Evolutionary conservation across 306 rosid species (phyloP).

Genomic region (Ochetophila trinervis): DNA sequence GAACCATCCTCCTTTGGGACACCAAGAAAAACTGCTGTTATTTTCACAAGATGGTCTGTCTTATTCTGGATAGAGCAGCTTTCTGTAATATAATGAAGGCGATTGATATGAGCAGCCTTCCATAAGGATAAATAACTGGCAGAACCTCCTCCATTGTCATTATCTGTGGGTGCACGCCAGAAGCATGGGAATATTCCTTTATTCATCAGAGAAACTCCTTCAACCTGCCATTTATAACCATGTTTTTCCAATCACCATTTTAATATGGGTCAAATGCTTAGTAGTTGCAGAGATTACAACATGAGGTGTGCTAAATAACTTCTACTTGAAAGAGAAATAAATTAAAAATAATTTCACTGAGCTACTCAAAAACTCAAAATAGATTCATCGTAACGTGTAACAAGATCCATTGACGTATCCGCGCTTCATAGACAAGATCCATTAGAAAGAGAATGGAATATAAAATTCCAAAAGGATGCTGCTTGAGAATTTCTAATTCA

Average conservation of each 20-base stretch:
- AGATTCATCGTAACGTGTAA: no score
- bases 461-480: not conserved
- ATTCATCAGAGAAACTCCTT: conserved; percentile 59
- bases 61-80: conserved; percentile 46
- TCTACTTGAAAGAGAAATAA: no score
- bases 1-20: conserved; percentile 39
- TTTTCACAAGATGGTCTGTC: conserved; percentile 38
- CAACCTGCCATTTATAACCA: conserved; percentile 46
- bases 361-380: no score
- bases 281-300: not conserved
- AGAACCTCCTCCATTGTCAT: conserved; percentile 78
- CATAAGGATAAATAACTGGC: conserved; percentile 66
- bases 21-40: conserved; percentile 51
- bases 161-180: conserved; percentile 93
- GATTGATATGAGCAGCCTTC: conserved; percentile 71
- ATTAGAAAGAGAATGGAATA: not conserved
- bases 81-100: conserved; percentile 54
- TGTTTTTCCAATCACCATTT: not conserved
- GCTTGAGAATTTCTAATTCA: not conserved
- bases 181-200: conserved; percentile 81
- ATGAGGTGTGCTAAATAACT: no score
- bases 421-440: no score
- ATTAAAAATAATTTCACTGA: no score
- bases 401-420: no score
- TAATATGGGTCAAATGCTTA: not conserved